phyloP scores from a whole-genome alignment of 305 asterid genomes.

The Salvia sclarea region DNA sequence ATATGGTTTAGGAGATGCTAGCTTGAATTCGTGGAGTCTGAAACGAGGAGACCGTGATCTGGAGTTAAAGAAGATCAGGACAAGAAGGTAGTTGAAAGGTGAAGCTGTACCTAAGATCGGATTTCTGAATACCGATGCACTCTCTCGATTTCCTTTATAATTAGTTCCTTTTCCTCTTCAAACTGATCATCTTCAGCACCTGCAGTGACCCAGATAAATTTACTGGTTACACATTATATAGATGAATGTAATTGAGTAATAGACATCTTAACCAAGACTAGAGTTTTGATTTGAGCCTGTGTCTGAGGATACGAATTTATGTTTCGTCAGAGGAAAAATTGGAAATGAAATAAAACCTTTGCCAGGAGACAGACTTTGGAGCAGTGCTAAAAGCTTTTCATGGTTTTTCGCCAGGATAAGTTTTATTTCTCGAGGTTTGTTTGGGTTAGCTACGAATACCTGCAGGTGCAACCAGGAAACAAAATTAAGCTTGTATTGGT shows the following conservation, averaged over 20 bases:
- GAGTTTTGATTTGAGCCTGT: slow-evolving; percentile 9
- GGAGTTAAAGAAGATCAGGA: not conserved
- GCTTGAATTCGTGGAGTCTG: slow-evolving; percentile 21
- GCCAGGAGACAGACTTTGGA: slow-evolving; percentile 71
- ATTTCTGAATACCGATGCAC: slow-evolving; percentile 63
- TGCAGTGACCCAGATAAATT: slow-evolving; percentile 37
- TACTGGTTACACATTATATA: slow-evolving; percentile 17
- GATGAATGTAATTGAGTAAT: slow-evolving; percentile 4
- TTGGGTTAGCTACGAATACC: slow-evolving; percentile 98
- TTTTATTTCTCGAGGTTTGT: slow-evolving; percentile 88
- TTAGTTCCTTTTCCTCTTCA: slow-evolving; percentile 92
- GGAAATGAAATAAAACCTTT: slow-evolving; percentile 53
- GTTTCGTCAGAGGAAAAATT: not conserved
- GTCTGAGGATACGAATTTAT: not conserved
- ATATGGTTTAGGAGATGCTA: slow-evolving; percentile 26
- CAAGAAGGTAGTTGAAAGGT: slow-evolving; percentile 11
- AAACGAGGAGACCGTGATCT: slow-evolving; percentile 2
- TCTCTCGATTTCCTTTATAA: slow-evolving; percentile 90
- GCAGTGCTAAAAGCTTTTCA: slow-evolving; percentile 74
- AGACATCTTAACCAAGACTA: not conserved
- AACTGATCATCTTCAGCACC: slow-evolving; percentile 96
- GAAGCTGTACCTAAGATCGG: slow-evolving; percentile 47
- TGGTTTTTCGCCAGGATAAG: slow-evolving; percentile 83
- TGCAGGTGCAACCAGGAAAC: slow-evolving; percentile 35
- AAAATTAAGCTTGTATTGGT: slow-evolving; percentile 22